Percentiles rank a stretch among this genome's conserved stretches.
phyloP scores from a whole-genome alignment of 116 monocot species.

The Papilionanthe hybrid region DNA sequence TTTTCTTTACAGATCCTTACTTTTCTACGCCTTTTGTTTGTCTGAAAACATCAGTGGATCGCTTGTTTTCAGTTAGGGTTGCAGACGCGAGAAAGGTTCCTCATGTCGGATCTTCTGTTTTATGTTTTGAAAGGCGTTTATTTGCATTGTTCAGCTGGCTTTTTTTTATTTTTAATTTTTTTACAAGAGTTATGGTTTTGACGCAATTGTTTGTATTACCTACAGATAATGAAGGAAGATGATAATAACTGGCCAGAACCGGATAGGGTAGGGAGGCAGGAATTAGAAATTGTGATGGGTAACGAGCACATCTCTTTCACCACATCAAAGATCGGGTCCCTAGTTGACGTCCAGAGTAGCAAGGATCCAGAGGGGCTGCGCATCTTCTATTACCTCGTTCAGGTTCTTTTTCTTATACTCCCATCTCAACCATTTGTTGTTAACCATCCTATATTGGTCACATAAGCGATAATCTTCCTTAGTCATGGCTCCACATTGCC shows the following conservation, averaged over 20 bases:
- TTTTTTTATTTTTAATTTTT: background rate
- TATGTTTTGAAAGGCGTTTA: background rate
- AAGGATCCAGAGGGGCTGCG: slow-evolving; percentile 94
- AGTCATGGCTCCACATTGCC: too few species aligned
- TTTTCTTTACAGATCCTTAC: slow-evolving; percentile 2
- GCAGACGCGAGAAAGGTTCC: background rate
- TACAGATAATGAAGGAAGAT: slow-evolving; percentile 95
- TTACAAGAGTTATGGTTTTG: background rate
- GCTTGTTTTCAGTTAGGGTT: slow-evolving; percentile 14
- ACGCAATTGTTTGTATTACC: background rate
- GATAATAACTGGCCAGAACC: slow-evolving; percentile 99
- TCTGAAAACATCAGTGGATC: background rate
- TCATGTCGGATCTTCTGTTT: background rate
- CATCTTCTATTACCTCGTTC: slow-evolving; percentile 94
- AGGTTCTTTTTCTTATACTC: slow-evolving; percentile 32
- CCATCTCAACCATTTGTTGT: too few species aligned
- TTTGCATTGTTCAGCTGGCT: background rate
- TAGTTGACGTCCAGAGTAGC: slow-evolving; percentile 88
- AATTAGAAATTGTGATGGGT: slow-evolving; percentile 97
- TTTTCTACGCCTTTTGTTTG: background rate
- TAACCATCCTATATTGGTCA: too few species aligned
- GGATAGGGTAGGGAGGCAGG: slow-evolving; percentile 82
- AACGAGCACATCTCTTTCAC: slow-evolving; percentile 98
- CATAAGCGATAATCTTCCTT: too few species aligned
- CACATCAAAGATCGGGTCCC: slow-evolving; percentile 96